Base-by-base conservation (phyloP, 2,329 filamentous ascomycete genomes). In the Calonectria pauciramosa region DNA sequence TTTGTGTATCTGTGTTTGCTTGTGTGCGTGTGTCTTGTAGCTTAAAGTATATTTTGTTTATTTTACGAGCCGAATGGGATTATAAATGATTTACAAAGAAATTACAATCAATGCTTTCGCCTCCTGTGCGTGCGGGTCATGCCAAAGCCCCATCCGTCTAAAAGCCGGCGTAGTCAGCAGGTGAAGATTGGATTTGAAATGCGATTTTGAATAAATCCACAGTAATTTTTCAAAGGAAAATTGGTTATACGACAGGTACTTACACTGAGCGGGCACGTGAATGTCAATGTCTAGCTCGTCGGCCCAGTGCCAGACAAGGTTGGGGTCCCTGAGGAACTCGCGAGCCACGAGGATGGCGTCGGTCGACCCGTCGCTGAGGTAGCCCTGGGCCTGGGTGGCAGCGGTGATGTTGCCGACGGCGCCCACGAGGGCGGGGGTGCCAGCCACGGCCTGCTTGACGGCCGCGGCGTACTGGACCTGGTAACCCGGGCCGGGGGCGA, bases 381-480 rank as follows among this genome's bases (percentile, higher is more conserved):
- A 79, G 7, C 87, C 84, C 75, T 90, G 85, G 0, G 89, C 89
- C 41, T 87, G 83, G 36, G 79, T 83, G 0, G 85, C 89, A 11
- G 74, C 83, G 0, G 79, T 85, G 72, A 90, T 89, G 63, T 79
- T 83, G 1, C 89, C 89, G 0, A 90, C 89, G 0, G 88, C 82
- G 1, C 83, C 81, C 23, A 89, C 85, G 2, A 83, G 32, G 68
- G 85, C 36, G 5, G 60, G 63, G 56, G 82, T 93, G 72, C 93
- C 91, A 0, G 91, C 92, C 11, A 95, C 90, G 13, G 90, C 92
- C 80, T 92, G 89, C 86, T 94, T 95, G 56, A 95, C 74, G 0
- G 82, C 89, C 75, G 92, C 90, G 0, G 94, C 91, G 77, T 94
- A 93, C 0, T 90, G 91, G 0, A 90, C 91, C 84, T 96, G 94